phyloP scores from a whole-genome alignment of 2,329 filamentous ascomycete genomes.

The Cladosporium sp. region DNA sequence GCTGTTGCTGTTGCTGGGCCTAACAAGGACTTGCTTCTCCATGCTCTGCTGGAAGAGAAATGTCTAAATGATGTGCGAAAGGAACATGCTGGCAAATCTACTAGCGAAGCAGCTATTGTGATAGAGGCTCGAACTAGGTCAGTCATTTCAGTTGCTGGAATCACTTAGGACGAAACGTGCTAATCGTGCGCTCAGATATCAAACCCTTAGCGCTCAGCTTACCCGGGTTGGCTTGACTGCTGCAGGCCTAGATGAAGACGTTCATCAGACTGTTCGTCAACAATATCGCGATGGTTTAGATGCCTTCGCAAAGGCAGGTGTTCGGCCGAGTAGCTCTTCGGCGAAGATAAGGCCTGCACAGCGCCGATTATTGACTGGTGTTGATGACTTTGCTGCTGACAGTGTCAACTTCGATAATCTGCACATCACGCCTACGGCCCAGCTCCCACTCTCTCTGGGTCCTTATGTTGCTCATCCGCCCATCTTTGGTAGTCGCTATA shows the following conservation, averaged over 20 bases:
- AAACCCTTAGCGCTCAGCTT: constrained; percentile 34
- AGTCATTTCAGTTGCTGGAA: neutral
- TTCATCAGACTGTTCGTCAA: constrained; percentile 29
- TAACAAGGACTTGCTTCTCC: constrained; percentile 37
- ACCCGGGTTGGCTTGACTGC: constrained; percentile 34
- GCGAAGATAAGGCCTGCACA: neutral
- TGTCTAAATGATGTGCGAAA: constrained; percentile 37
- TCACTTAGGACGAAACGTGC: neutral
- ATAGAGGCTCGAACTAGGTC: constrained; percentile 7
- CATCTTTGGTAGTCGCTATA: constrained; percentile 39
- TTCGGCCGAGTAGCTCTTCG: neutral
- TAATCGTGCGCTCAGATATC: constrained; percentile 33
- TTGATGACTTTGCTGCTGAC: neutral
- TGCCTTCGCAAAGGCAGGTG: neutral
- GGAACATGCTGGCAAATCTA: constrained; percentile 17
- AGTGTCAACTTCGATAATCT: neutral
- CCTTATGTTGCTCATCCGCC: constrained; percentile 3
- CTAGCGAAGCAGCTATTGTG: neutral
- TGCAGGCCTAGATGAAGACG: constrained; percentile 35
- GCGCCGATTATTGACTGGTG: neutral
- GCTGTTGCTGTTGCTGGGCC: constrained; percentile 4
- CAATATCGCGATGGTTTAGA: constrained; percentile 38
- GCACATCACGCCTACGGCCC: neutral
- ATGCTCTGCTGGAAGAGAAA: constrained; percentile 44
- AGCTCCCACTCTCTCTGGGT: neutral